Base-by-base conservation (phyloP, 768 basidiomycete species). In the Tricholoma furcatifolium region DNA sequence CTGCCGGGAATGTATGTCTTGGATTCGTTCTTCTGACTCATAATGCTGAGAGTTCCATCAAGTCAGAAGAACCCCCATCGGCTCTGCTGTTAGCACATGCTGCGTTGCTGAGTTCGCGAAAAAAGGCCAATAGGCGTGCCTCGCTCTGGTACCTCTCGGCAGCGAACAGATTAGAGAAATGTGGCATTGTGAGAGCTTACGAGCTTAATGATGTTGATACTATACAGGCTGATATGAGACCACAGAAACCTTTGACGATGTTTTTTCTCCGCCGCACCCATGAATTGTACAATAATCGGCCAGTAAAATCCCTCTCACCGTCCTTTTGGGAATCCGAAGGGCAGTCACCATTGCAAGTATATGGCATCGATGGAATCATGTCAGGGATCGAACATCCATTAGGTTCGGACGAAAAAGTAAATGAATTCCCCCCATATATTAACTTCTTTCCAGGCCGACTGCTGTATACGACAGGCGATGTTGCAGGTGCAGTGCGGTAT, bases 381-480 rank as follows among this genome's bases (percentile, higher is more conserved):
- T 78, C 87, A 41, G 85, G 85, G 7, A 84, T 93, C 30, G 88
- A 92, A 54, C 87, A 92, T 68, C 83, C 91, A 14, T 69, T 93
- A 58, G 91, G 91, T 85, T 65, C 31, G 68, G 60, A 11, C 46
- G 32, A 24, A n/a, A 18, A 10, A 11, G 31, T 17, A 47, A 21
- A 24, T 54, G 43, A 24, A 18, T 1, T 10, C 40, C 46, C 12
- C 6, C 21, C 27, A 17, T 7, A 31, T 30, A 6, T 47, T 48
- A 2, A 46, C 12, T 14, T 47, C 14, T 40, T 50, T 50, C 27
- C 48, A 92, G 96, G 92, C 31, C 79, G 95, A 36, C 70, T 98
- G 55, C 72, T 93, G 35, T 98, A 97, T 66, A 93, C 91, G 1
- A 87, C 89, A n/a, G 94, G 95, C 10, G 84, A 95, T 62, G 79